Evolutionary conservation across 2,329 filamentous ascomycete genomes (phyloP).

Genomic region (Byssothecium circinans): DNA sequence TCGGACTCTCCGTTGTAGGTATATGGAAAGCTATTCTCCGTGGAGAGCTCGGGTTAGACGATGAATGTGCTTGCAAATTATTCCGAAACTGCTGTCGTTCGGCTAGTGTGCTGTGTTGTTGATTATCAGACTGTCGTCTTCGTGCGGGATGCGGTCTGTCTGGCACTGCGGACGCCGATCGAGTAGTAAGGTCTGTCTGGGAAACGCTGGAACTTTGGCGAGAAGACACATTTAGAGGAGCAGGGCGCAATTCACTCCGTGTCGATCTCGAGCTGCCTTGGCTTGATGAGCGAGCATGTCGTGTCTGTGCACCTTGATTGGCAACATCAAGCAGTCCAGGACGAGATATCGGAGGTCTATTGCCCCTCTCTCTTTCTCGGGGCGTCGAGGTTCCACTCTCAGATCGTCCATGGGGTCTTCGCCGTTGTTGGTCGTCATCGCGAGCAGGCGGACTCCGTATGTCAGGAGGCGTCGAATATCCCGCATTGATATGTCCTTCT

Average conservation of each 20-base stretch:
- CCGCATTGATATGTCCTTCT: constrained; percentile 41
- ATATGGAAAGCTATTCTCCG: constrained; percentile 30
- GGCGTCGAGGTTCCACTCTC: constrained; percentile 40
- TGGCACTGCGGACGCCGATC: constrained; percentile 28
- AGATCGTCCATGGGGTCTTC: constrained; percentile 38
- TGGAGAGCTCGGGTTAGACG: constrained; percentile 35
- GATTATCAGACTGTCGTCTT: constrained; percentile 45
- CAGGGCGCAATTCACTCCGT: constrained; percentile 35
- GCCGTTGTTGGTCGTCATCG: constrained; percentile 34
- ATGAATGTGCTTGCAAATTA: constrained; percentile 26
- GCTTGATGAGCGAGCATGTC: constrained; percentile 51
- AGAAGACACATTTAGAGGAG: constrained; percentile 26
- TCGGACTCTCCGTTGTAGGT: constrained; percentile 29
- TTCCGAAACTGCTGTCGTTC: constrained; percentile 38
- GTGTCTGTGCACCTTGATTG: constrained; percentile 31
- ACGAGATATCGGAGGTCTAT: constrained; percentile 49
- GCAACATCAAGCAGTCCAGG: constrained; percentile 51
- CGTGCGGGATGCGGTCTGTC: constrained; percentile 24
- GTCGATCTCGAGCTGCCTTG: constrained; percentile 48
- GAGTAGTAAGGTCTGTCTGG: constrained; percentile 62
- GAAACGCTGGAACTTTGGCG: constrained; percentile 59
- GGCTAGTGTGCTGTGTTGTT: constrained; percentile 49
- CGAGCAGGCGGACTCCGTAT: constrained; percentile 30
- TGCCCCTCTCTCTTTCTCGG: constrained; percentile 25
- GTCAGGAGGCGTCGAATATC: constrained; percentile 26